A percentile compares a stretch with the other conserved stretches of the same genome.
Evolutionary conservation across 805 yeast species (phyloP).

Genomic region (Kodamaea jinghongensis): DNA sequence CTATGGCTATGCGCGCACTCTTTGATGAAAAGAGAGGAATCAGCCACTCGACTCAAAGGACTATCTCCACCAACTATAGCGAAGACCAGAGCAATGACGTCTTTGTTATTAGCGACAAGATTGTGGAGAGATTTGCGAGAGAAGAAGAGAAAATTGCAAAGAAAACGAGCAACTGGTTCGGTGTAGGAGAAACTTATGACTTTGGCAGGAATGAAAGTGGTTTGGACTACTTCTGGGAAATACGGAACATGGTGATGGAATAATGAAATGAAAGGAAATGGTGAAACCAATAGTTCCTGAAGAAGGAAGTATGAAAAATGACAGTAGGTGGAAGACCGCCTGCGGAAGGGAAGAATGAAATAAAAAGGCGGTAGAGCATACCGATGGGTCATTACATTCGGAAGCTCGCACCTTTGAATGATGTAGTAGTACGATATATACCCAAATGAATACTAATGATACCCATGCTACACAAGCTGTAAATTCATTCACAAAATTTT

Average conservation of each 20-base stretch:
- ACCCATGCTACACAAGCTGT: no score
- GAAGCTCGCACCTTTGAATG: no score
- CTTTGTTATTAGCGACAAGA: slow-evolving; percentile 24
- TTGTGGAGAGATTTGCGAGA: slow-evolving; percentile 30
- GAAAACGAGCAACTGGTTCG: slow-evolving; percentile 40
- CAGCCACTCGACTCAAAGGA: slow-evolving; percentile 37
- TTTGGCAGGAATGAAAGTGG: slow-evolving; percentile 4
- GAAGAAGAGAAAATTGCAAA: slow-evolving; percentile 36
- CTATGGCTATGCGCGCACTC: slow-evolving; percentile 1
- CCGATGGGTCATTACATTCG: no score
- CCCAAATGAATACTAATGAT: no score
- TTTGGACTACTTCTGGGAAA: slow-evolving; percentile 41
- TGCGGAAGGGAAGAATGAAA: no score
- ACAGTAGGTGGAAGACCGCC: no score
- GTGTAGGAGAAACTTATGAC: slow-evolving; percentile 25
- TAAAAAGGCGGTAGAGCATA: no score
- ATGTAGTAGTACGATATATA: no score
- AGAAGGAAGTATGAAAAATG: no score
- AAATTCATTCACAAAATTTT: no score
- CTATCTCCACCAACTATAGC: slow-evolving; percentile 26
- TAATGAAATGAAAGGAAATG: no score
- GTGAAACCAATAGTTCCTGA: no score
- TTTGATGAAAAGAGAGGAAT: slow-evolving; percentile 22
- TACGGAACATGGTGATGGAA: slow-evolving; percentile 42
- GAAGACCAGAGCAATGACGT: slow-evolving; percentile 21